Evolutionary conservation across 2,329 filamentous ascomycete species (phyloP).

Genomic region (Stemphylium beticola): DNA sequence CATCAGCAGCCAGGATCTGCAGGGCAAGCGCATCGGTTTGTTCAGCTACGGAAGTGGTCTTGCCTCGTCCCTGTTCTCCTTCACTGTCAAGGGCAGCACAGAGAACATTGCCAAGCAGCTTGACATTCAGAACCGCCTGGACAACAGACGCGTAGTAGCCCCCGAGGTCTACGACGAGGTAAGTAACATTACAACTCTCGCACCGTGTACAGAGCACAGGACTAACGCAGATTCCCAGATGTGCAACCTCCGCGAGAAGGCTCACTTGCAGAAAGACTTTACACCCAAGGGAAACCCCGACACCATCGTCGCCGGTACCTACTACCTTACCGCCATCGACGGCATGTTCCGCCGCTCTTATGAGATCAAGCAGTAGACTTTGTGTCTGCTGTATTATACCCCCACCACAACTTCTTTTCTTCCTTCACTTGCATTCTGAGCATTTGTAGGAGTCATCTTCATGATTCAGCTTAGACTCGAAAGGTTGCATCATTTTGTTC

Average conservation of each 20-base stretch:
- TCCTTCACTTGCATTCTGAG: constrained; percentile 39
- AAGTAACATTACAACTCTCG: constrained; percentile 21
- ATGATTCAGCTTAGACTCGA: constrained; percentile 38
- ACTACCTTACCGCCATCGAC: constrained; percentile 59
- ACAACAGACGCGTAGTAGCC: constrained; percentile 52
- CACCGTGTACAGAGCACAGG: constrained; percentile 19
- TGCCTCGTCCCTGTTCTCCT: constrained; percentile 58
- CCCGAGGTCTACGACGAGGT: constrained; percentile 58
- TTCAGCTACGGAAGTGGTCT: constrained; percentile 62
- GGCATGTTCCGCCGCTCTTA: constrained; percentile 60
- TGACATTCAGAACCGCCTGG: constrained; percentile 55
- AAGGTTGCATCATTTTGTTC: constrained; percentile 27
- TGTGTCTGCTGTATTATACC: constrained; percentile 8
- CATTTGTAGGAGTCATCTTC: constrained; percentile 45
- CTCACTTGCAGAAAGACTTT: constrained; percentile 59
- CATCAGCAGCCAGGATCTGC: constrained; percentile 52
- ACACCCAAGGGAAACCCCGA: constrained; percentile 54
- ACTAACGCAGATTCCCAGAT: constrained; percentile 49
- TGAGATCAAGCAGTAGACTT: constrained; percentile 55
- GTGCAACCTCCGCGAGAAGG: constrained; percentile 59
- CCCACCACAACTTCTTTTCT: constrained; percentile 27
- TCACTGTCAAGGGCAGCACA: constrained; percentile 55
- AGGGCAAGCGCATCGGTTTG: constrained; percentile 58
- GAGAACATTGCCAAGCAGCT: constrained; percentile 56
- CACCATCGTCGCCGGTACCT: constrained; percentile 55